phyloP scores from a whole-genome alignment of 1,139 yeast genomes.

The Lodderomyces elongisporus region DNA sequence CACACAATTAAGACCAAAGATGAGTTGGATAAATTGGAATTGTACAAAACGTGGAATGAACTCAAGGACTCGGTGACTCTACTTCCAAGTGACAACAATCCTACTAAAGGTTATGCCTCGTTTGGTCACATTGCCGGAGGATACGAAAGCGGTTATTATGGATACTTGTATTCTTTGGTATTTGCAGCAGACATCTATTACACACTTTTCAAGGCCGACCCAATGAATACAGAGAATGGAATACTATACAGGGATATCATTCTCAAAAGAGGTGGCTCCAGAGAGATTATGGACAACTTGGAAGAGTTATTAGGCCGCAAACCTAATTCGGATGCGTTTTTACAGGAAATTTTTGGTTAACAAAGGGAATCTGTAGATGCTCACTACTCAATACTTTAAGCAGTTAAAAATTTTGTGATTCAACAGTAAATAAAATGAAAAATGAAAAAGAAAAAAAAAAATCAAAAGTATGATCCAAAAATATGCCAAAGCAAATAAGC shows the following conservation, averaged over 20 bases:
- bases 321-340: slow-evolving; percentile 68
- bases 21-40: slow-evolving; percentile 39
- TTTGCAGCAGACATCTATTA: slow-evolving; percentile 82
- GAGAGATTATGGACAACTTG: slow-evolving; percentile 62
- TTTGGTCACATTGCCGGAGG: slow-evolving; percentile 85
- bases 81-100: slow-evolving; percentile 49
- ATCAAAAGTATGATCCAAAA: too few species aligned
- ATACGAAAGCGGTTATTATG: slow-evolving; percentile 82
- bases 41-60: slow-evolving; percentile 57
- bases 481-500: background rate
- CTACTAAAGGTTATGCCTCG: slow-evolving; percentile 64
- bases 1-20: slow-evolving; percentile 49
- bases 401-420: too few species aligned
- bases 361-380: background rate
- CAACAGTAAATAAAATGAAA: too few species aligned
- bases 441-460: too few species aligned
- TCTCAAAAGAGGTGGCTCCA: slow-evolving; percentile 67
- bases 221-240: slow-evolving; percentile 61
- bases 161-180: slow-evolving; percentile 80
- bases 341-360: slow-evolving; percentile 45
- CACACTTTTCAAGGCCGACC: slow-evolving; percentile 62
- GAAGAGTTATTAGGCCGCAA: slow-evolving; percentile 68
- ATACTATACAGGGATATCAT: slow-evolving; percentile 64
- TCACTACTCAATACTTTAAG: background rate
- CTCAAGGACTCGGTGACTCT: slow-evolving; percentile 55